phyloP scores from a whole-genome alignment of 2,329 filamentous ascomycete species.

The Xenoacremonium recifei region DNA sequence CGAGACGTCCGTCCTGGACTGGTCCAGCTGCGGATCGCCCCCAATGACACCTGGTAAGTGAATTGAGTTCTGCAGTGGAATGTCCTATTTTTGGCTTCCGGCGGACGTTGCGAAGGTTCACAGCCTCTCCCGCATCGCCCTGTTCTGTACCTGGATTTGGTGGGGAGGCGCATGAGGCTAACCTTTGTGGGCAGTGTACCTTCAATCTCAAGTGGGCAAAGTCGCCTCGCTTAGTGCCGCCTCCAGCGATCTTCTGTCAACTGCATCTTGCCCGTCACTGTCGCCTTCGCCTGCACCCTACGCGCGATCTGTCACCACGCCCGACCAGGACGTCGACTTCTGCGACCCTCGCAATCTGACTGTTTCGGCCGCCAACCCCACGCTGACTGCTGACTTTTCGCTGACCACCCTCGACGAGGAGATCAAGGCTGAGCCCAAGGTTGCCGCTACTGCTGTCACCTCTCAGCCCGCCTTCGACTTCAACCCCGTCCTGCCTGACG shows the following conservation, averaged over 20 bases:
- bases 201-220: conserved; percentile 45
- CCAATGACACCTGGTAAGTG: conserved; percentile 87
- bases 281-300: conserved; percentile 84
- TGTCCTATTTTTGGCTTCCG: conserved; percentile 3
- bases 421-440: conserved; percentile 50
- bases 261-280: conserved; percentile 62
- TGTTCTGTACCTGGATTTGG: conserved; percentile 2
- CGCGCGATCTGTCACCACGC: conserved; percentile 62
- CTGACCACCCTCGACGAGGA: conserved; percentile 64
- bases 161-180: conserved; percentile 29
- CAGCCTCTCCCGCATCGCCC: background rate
- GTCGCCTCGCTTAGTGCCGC: conserved; percentile 58
- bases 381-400: conserved; percentile 60
- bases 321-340: conserved; percentile 74
- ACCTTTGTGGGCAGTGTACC: conserved; percentile 45
- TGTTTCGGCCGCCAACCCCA: conserved; percentile 56
- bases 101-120: background rate
- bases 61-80: conserved; percentile 2
- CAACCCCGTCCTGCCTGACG: conserved; percentile 47
- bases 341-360: conserved; percentile 91
- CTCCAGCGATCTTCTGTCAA: conserved; percentile 70
- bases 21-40: conserved; percentile 75
- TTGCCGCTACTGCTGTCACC: conserved; percentile 38
- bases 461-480: conserved; percentile 51
- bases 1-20: conserved; percentile 75